Base-by-base conservation (phyloP, 352 stramenopile species). In the Globisporangium parvum region DNA sequence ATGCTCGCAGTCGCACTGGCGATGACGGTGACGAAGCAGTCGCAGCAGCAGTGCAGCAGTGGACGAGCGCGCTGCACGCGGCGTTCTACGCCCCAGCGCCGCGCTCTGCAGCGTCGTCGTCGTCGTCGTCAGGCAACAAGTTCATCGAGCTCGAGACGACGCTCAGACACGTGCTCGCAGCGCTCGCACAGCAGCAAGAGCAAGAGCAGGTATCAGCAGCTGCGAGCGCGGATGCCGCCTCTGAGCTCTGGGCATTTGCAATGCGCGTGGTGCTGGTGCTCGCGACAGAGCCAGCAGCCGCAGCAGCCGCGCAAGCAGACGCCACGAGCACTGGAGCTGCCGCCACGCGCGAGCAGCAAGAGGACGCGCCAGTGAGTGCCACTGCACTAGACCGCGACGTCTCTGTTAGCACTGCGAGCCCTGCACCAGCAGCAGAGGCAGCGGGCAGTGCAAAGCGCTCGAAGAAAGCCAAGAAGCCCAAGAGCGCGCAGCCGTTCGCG, bases 111-210 rank as follows among this genome's bases (percentile, higher is more conserved):
- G 23, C 6, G 9, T 20, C 11, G n/a, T 31, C 21, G 28, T 26
- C 33, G 1, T 20, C 33, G 1, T 20, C 33, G 17, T 10, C 33
- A 21, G 20, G 28, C 55, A 84, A 70, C 71, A 88, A 77, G 58
- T 86, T 86, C 55, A 53, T 79, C 14, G 65, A 73, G 33, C 51
- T 86, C 28, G 75, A 88, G 49, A 57, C 53, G 11, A 57, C 59
- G 12, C 46, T 88, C 18, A 49, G 61, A 0, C 52, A 66, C 1
- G 61, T 60, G 1, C 71, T 82, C 20, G 39, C 24, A 11, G 33
- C 46, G 17, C 55, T 54, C 17, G 31, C 26, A 10, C 45, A 54
- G 18, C 33, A 46, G 20, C 12, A 37, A 31, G 18, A 40, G 21
- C 6, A 21, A 45, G 11, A 44, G 14, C 39, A 44, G 14, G 17